A percentile compares a stretch with the other conserved stretches of the same genome.
Evolutionary conservation across 345 rosid genomes (phyloP).

Genomic region (Citrus hindsii): DNA sequence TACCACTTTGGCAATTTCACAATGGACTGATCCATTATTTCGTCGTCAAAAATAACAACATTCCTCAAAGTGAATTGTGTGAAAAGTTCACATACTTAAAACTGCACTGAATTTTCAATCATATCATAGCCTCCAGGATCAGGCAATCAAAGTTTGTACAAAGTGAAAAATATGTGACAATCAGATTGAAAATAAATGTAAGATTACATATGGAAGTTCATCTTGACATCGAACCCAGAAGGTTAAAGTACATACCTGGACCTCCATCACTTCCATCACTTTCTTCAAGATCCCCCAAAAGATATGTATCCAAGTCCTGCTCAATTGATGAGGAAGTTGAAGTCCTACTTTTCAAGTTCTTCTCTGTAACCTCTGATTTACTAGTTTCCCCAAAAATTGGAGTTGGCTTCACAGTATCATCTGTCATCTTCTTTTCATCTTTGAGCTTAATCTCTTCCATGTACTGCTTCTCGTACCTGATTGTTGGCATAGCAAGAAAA

Average conservation of each 20-base stretch:
- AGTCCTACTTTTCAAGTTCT: constrained; percentile 40
- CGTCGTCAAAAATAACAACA: not conserved
- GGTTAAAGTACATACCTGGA: constrained; percentile 41
- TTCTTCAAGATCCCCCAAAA: constrained; percentile 87
- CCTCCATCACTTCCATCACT: constrained; percentile 87
- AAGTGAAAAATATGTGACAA: not conserved
- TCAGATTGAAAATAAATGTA: not conserved
- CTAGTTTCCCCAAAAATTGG: constrained; percentile 30
- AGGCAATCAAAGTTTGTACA: not conserved
- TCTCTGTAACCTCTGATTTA: constrained; percentile 34
- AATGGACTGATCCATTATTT: not conserved
- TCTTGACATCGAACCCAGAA: not conserved
- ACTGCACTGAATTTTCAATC: not conserved
- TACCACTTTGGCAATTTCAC: not conserved
- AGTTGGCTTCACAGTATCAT: constrained; percentile 43
- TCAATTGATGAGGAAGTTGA: constrained; percentile 57
- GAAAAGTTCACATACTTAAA: not conserved
- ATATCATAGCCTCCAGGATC: not conserved
- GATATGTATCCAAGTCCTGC: constrained; percentile 87
- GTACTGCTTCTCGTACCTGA: constrained; percentile 68
- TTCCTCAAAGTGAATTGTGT: not conserved
- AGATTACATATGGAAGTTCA: not conserved
- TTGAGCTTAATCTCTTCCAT: constrained; percentile 66
- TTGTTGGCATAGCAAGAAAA: constrained; percentile 3
- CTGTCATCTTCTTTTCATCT: constrained; percentile 52